A percentile compares a stretch with the other conserved stretches of the same genome.
Conservation (phyloP, 202 grass and related monocot species). For the Saccharum hybrid region DNA sequence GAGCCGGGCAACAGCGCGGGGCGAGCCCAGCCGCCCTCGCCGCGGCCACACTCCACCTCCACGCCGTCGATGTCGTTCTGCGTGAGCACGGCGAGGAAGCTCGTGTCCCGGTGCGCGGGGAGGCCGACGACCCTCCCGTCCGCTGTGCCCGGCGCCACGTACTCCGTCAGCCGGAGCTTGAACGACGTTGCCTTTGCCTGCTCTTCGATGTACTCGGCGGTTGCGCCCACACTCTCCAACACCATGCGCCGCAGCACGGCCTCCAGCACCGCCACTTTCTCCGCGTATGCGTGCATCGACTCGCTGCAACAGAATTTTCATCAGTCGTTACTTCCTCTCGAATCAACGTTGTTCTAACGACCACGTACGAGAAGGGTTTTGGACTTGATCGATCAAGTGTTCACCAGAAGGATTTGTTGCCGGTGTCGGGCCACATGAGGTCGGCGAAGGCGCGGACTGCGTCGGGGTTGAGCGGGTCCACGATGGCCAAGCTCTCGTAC, state of each 20-base stretch:
- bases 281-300: not conserved
- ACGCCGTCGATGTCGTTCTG: slow-evolving; percentile 20
- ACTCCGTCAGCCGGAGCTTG: not conserved
- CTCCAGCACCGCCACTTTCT: slow-evolving; percentile 20
- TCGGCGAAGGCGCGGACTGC: too few species aligned
- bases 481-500: too few species aligned
- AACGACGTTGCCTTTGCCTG: not conserved
- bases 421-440: too few species aligned
- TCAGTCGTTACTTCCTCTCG: too few species aligned
- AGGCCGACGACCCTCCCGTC: not conserved
- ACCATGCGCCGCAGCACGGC: not conserved
- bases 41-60: slow-evolving; percentile 1
- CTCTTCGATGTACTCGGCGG: not conserved
- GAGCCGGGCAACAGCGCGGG: not conserved
- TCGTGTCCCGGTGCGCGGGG: slow-evolving; percentile 14
- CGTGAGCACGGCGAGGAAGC: slow-evolving; percentile 19
- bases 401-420: too few species aligned
- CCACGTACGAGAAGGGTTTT: not conserved
- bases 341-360: too few species aligned
- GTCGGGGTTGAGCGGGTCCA: too few species aligned
- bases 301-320: not conserved
- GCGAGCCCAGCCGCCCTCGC: not conserved
- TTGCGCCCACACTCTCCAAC: not conserved
- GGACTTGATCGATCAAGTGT: not conserved
- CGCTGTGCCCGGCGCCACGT: not conserved